Base-by-base conservation (phyloP, 129 eudicot species). In the Centella asiatica region DNA sequence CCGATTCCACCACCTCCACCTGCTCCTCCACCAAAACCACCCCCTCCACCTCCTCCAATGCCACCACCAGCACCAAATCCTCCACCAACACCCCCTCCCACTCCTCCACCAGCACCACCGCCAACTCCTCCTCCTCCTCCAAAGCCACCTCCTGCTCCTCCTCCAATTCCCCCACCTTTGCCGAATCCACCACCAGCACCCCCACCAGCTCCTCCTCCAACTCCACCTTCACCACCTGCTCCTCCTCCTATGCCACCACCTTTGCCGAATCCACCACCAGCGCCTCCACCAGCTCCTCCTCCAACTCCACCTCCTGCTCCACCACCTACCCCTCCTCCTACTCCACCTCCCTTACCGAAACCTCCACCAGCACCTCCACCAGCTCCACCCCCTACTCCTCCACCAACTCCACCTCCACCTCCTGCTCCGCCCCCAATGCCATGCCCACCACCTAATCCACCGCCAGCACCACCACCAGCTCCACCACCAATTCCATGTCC, bases 1-100 rank as follows among this genome's bases (percentile, higher is more conserved):
- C 73, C 73, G 20, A 29, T 2, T 31, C 80, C 79, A 4, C 75
- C 79, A 2, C 74, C 79, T 8, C 40, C 48, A 9, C 76, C 76
- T 4, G 26, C 18, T 4, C 64, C 57, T 0, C 65, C 76, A 2
- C 76, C 70, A 11, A 49, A 37, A 9, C 78, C 78, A 8, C 74
- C 80, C 2, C 80, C 75, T 24, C 18, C 9, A 2, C 79, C 79
- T 0, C 67, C 63, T 1, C 73, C 69, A 2, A 32, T 12, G 10
- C 68, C 69, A 17, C 79, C 78, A 7, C 69, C 73, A 4, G 7
- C 12, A 29, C 40, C 80, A 0, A n/a, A n/a, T n/a, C n/a, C n/a
- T n/a, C 67, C 79, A 20, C 42, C 36, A 5, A 67, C 80, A 5
- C 71, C 75, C 23, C 75, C 80, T 14, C 32, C 46, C 1, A 70